These are phyloP conservation scores for Stephanodiscus minutulus DNA, from an alignment of 108 stramenopile genomes.

Conservation along the genomic window DNA sequence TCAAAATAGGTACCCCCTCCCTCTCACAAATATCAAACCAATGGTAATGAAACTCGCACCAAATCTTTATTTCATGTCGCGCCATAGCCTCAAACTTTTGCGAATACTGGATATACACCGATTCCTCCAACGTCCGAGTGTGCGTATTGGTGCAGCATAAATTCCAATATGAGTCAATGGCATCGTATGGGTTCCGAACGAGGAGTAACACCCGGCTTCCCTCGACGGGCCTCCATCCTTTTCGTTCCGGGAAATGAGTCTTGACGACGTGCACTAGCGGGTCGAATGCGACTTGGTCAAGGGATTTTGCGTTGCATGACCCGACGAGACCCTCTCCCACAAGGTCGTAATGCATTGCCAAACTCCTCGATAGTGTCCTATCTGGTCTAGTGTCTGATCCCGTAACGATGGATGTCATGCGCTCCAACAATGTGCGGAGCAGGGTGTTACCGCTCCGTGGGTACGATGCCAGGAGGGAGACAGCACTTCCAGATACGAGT, in stretches of 20 bases:
- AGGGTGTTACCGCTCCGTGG: constrained; percentile 91
- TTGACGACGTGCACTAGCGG: constrained; percentile 62
- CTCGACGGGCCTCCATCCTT: constrained; percentile 56
- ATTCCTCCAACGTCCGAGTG: constrained; percentile 76
- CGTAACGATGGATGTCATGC: constrained; percentile 78
- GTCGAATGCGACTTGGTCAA: constrained; percentile 42
- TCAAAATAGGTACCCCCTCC: constrained; percentile 45
- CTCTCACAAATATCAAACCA: constrained; percentile 58
- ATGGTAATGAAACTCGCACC: constrained; percentile 68
- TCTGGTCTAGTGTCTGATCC: constrained; percentile 92
- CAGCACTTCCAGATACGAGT: constrained; percentile 29
- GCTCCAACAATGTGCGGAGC: constrained; percentile 79
- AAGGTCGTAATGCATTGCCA: constrained; percentile 67
- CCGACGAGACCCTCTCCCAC: constrained; percentile 86
- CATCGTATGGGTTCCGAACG: constrained; percentile 97
- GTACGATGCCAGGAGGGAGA: constrained; percentile 79
- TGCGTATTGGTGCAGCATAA: constrained; percentile 95
- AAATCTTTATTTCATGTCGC: constrained; percentile 73
- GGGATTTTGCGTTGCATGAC: constrained; percentile 18
- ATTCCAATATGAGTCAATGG: constrained; percentile 95
- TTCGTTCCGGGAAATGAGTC: constrained; percentile 96
- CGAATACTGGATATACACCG: constrained; percentile 60
- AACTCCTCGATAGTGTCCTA: constrained; percentile 73
- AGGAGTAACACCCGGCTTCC: constrained; percentile 73
- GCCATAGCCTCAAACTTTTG: constrained; percentile 67